phyloP scores from a whole-genome alignment of 2,329 filamentous ascomycete genomes.

The Dichotomopilus funicola region DNA sequence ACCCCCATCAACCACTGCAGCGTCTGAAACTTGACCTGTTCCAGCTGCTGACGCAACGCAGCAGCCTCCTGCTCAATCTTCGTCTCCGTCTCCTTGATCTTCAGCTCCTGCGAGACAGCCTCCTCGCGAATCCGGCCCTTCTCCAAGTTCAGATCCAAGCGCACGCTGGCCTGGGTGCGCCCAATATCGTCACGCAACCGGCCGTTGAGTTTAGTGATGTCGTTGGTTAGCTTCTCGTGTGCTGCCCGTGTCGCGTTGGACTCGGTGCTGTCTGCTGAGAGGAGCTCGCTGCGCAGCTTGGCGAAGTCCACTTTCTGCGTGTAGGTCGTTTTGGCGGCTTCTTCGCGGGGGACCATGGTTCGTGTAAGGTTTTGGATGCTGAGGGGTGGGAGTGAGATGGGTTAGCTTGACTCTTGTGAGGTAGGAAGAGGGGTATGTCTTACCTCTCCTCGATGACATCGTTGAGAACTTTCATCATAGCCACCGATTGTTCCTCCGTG shows the following conservation, averaged over 20 bases:
- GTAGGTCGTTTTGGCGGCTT: constrained; percentile 73
- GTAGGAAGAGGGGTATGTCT: not conserved
- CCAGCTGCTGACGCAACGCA: constrained; percentile 79
- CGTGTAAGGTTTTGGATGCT: constrained; percentile 95
- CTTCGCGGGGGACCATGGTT: constrained; percentile 96
- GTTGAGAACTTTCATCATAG: constrained; percentile 97
- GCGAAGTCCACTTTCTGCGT: constrained; percentile 96
- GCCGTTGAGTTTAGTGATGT: constrained; percentile 87
- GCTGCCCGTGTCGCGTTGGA: constrained; percentile 79
- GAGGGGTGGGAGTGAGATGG: not conserved
- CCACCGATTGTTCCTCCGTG: constrained; percentile 87
- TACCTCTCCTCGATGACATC: constrained; percentile 95
- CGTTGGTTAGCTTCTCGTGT: constrained; percentile 88
- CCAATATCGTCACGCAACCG: constrained; percentile 89
- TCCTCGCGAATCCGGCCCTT: constrained; percentile 96
- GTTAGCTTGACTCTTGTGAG: not conserved
- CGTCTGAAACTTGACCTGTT: constrained; percentile 96
- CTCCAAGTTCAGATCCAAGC: constrained; percentile 89
- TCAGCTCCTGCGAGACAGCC: constrained; percentile 91
- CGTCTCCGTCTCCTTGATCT: constrained; percentile 98
- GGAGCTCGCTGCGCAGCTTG: constrained; percentile 88
- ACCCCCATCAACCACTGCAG: constrained; percentile 97
- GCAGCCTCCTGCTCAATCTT: constrained; percentile 98
- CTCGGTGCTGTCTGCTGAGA: constrained; percentile 88
- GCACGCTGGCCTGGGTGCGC: constrained; percentile 85